Evolutionary conservation across 2,329 filamentous ascomycete genomes (phyloP).

Genomic region (Monilinia polystroma): DNA sequence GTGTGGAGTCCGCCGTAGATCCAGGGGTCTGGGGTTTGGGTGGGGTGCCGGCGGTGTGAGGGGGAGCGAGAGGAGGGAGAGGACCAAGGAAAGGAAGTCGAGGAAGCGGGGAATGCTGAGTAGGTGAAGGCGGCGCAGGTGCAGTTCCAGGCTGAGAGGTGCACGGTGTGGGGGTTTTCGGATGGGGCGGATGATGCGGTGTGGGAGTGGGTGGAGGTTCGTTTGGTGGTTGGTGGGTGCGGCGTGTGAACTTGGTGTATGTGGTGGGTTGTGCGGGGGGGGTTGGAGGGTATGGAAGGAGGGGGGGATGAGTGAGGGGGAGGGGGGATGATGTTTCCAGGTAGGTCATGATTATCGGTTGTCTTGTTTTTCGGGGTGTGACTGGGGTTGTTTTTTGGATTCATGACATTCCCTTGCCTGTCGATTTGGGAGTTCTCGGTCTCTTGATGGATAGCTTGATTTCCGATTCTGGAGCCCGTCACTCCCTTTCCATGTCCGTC

Average conservation of each 20-base stretch:
- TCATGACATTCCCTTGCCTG: not conserved
- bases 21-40: slow-evolving; percentile 24
- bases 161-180: slow-evolving; percentile 62
- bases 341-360: not conserved
- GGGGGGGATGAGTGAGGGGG: slow-evolving; percentile 23
- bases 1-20: slow-evolving; percentile 49
- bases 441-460: not conserved
- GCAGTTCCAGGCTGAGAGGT: slow-evolving; percentile 79
- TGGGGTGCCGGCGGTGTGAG: too few species aligned
- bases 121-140: slow-evolving; percentile 83
- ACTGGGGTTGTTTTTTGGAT: not conserved
- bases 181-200: slow-evolving; percentile 17
- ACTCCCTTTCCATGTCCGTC: not conserved
- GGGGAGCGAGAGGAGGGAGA: too few species aligned
- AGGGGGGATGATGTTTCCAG: not conserved
- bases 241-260: slow-evolving; percentile 36
- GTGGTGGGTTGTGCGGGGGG: not conserved
- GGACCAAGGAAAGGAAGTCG: not conserved
- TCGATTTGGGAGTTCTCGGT: not conserved
- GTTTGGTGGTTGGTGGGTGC: slow-evolving; percentile 40
- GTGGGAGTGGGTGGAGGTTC: slow-evolving; percentile 30
- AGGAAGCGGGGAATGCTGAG: slow-evolving; percentile 56
- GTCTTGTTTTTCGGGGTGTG: not conserved
- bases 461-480: slow-evolving; percentile 22
- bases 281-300: not conserved